Percentiles rank a stretch among this genome's conserved stretches.
These are phyloP conservation scores for Leishmania mexicana DNA, from an alignment of 208 protist species.

Conservation along the genomic window DNA sequence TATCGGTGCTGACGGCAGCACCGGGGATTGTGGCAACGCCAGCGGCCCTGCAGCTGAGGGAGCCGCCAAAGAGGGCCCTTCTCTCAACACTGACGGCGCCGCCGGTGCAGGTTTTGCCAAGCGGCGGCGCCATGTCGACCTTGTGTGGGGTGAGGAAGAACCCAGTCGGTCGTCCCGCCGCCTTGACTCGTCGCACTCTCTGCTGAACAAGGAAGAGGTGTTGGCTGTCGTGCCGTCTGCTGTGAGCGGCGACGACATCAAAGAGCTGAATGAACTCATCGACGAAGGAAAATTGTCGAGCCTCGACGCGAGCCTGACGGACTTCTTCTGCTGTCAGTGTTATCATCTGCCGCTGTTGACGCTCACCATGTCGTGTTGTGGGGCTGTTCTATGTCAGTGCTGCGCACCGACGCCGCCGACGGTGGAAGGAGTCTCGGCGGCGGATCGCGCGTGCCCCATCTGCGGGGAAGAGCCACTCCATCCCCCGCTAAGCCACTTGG, in stretches of 20 bases:
- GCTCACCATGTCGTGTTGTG: slow-evolving; percentile 84
- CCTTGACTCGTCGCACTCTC: slow-evolving; percentile 17
- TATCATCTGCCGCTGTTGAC: slow-evolving; percentile 52
- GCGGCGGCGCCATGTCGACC: slow-evolving; percentile 2
- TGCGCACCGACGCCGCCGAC: slow-evolving; percentile 64
- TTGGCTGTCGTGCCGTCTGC: slow-evolving; percentile 46
- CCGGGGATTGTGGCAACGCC: neutral
- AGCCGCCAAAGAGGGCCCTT: neutral
- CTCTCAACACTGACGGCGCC: neutral
- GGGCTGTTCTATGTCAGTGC: slow-evolving; percentile 57
- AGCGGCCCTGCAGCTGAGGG: neutral
- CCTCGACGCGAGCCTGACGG: slow-evolving; percentile 27
- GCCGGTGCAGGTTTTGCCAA: neutral
- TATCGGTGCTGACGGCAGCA: neutral
- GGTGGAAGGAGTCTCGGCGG: slow-evolving; percentile 33
- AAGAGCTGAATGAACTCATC: slow-evolving; percentile 69
- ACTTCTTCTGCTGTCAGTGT: slow-evolving; percentile 67
- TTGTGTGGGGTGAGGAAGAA: slow-evolving; percentile 16
- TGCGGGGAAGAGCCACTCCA: slow-evolving; percentile 74
- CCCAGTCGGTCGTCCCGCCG: slow-evolving; percentile 7
- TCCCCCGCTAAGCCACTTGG: slow-evolving; percentile 50
- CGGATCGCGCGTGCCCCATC: slow-evolving; percentile 48
- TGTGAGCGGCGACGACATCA: slow-evolving; percentile 46
- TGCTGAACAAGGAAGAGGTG: slow-evolving; percentile 50
- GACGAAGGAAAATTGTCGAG: slow-evolving; percentile 44